Evolutionary conservation across 805 yeast species (phyloP).

Genomic region (Cyberlindnera euphorbiae): DNA sequence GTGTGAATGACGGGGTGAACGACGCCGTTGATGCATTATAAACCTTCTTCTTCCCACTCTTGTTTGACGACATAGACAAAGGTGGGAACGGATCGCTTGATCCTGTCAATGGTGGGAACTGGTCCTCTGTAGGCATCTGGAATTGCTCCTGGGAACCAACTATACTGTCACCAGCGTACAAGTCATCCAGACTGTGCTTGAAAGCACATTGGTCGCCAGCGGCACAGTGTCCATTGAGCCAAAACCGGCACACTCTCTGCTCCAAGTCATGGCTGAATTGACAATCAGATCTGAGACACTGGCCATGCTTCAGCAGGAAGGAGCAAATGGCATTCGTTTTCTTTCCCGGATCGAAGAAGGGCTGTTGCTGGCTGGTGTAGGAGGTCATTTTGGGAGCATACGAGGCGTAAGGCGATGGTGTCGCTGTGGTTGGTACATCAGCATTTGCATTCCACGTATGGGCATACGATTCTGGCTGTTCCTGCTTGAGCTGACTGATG

Average conservation of each 20-base stretch:
- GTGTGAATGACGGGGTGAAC: slow-evolving; percentile 3
- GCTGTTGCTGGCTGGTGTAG: not conserved
- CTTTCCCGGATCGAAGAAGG: slow-evolving; percentile 11
- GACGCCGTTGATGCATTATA: slow-evolving; percentile 4
- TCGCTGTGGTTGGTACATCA: not conserved
- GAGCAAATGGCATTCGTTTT: slow-evolving; percentile 31
- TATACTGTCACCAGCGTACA: slow-evolving; percentile 2
- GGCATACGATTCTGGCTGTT: not conserved
- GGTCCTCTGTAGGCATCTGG: slow-evolving; percentile 7
- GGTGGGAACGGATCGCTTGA: too few relatives aligned
- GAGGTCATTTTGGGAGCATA: too few relatives aligned
- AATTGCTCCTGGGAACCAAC: slow-evolving; percentile 6
- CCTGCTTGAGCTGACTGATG: slow-evolving; percentile 18
- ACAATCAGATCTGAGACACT: slow-evolving; percentile 41
- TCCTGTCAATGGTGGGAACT: slow-evolving; percentile 7
- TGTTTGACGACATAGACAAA: too few relatives aligned
- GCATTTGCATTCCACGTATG: not conserved
- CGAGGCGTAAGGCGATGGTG: too few relatives aligned
- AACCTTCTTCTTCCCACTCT: slow-evolving; percentile 1
- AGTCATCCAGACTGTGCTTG: slow-evolving; percentile 28
- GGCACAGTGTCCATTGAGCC: slow-evolving; percentile 40
- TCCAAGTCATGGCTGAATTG: slow-evolving; percentile 41
- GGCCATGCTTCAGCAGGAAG: slow-evolving; percentile 37
- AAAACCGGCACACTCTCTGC: slow-evolving; percentile 39
- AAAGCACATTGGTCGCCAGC: slow-evolving; percentile 39